Conservation (phyloP, 805 yeast genomes). For the Ogataea methylovora region DNA sequence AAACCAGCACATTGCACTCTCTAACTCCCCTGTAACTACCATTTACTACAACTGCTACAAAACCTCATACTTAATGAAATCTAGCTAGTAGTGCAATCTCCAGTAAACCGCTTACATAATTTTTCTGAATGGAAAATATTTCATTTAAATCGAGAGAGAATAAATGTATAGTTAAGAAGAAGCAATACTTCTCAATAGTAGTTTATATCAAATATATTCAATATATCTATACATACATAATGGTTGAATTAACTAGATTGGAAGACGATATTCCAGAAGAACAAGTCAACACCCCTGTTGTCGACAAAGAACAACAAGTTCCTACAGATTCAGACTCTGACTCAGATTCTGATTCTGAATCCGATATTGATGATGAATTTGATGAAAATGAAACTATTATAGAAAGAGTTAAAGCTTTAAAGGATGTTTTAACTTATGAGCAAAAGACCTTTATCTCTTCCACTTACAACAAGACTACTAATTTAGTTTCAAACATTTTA, state of each 20-base stretch:
- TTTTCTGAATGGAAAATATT: too few species aligned
- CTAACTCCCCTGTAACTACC: background rate
- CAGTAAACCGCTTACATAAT: too few species aligned
- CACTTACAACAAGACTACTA: slow-evolving; percentile 18
- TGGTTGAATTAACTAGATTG: slow-evolving; percentile 74
- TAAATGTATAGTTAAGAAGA: too few species aligned
- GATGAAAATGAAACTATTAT: slow-evolving; percentile 77
- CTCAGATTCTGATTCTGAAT: slow-evolving; percentile 38
- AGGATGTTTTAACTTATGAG: slow-evolving; percentile 84
- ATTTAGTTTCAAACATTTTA: slow-evolving; percentile 25
- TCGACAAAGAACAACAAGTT: slow-evolving; percentile 25
- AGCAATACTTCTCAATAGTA: too few species aligned
- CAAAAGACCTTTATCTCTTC: slow-evolving; percentile 49
- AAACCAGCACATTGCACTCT: background rate
- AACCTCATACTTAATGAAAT: too few species aligned
- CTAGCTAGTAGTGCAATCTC: too few species aligned
- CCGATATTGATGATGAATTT: slow-evolving; percentile 64
- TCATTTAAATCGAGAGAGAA: too few species aligned
- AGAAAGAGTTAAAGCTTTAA: slow-evolving; percentile 87
- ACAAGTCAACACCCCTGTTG: slow-evolving; percentile 21
- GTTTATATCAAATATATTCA: background rate
- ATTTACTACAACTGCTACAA: too few species aligned
- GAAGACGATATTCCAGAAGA: slow-evolving; percentile 39
- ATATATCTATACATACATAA: slow-evolving; percentile 19
- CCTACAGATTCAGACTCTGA: slow-evolving; percentile 31